Percentiles rank a stretch among this genome's conserved stretches.
These are phyloP conservation scores for Bacidia rubella DNA, from an alignment of 495 filamentous ascomycete genomes.

Conservation along the genomic window DNA sequence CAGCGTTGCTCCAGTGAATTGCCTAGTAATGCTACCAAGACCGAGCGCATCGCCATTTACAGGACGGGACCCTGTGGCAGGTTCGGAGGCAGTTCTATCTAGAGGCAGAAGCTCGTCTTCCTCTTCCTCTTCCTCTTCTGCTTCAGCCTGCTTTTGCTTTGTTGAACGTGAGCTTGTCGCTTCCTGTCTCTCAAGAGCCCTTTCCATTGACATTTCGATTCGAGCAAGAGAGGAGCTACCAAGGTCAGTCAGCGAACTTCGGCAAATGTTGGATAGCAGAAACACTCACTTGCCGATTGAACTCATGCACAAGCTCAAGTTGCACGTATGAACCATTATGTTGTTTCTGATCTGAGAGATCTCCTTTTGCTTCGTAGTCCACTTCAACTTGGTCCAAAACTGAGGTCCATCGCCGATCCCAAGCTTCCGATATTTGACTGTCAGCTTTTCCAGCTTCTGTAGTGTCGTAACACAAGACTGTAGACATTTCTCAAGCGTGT, in stretches of 20 bases:
- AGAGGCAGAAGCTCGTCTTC: constrained; percentile 5
- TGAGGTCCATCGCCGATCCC: constrained; percentile 21
- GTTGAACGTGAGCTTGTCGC: background rate
- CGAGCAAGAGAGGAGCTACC: constrained; percentile 21
- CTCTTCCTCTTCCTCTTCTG: background rate
- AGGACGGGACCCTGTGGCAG: background rate
- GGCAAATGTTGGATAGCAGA: background rate
- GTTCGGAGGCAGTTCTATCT: background rate
- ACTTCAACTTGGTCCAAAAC: constrained; percentile 28
- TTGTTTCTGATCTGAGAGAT: constrained; percentile 27
- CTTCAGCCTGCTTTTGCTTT: constrained; percentile 1
- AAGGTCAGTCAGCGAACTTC: background rate
- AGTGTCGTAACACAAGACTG: constrained; percentile 21
- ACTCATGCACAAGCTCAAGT: constrained; percentile 27
- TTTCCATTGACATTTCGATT: constrained; percentile 20
- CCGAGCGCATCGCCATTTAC: constrained; percentile 3
- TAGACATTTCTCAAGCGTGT: constrained; percentile 23
- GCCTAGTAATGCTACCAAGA: constrained; percentile 4
- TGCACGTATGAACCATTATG: constrained; percentile 26
- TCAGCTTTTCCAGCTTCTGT: constrained; percentile 20
- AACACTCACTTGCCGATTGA: constrained; percentile 27
- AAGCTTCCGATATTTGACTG: constrained; percentile 20
- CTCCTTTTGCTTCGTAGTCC: constrained; percentile 23
- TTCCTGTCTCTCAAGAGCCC: constrained; percentile 21
- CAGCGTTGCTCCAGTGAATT: constrained; percentile 12